These are phyloP conservation scores for Zasmidium citrigriseum DNA, from an alignment of 2,329 filamentous ascomycete species.

Conservation along the genomic window DNA sequence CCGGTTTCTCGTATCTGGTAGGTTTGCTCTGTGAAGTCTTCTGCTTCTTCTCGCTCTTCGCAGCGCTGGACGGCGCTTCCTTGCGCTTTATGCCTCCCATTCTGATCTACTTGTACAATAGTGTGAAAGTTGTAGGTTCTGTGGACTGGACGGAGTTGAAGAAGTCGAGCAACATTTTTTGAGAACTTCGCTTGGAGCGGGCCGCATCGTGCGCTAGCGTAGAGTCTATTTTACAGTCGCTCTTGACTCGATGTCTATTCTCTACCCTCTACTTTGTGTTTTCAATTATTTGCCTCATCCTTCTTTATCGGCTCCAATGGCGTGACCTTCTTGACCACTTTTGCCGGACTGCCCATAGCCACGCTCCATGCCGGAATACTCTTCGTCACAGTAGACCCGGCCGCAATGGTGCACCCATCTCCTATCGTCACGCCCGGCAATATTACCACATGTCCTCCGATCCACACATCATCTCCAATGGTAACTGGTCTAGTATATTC, in stretches of 20 bases:
- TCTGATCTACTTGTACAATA: slow-evolving; percentile 3
- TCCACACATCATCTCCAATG: slow-evolving; percentile 41
- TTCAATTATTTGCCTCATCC: too few relatives aligned
- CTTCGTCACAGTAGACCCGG: slow-evolving; percentile 23
- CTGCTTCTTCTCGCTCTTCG: slow-evolving; percentile 36
- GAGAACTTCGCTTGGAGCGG: not conserved
- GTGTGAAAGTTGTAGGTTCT: not conserved
- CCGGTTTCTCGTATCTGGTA: slow-evolving; percentile 19
- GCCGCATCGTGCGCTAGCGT: not conserved
- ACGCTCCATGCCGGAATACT: slow-evolving; percentile 26
- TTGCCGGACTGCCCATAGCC: slow-evolving; percentile 25
- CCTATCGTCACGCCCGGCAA: slow-evolving; percentile 28
- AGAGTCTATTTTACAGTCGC: not conserved
- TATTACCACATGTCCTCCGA: slow-evolving; percentile 26
- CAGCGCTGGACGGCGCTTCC: slow-evolving; percentile 32
- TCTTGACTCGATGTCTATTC: not conserved
- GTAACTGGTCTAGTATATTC: slow-evolving; percentile 53
- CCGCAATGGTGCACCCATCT: slow-evolving; percentile 25
- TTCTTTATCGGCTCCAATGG: slow-evolving; percentile 9
- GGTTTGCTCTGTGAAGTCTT: slow-evolving; percentile 38
- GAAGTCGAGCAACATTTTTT: not conserved
- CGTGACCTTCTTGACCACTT: slow-evolving; percentile 24
- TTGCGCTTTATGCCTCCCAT: slow-evolving; percentile 45
- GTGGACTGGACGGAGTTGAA: too few relatives aligned
- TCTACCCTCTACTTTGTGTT: not conserved